Percentiles rank a stretch among this genome's conserved stretches.
Evolutionary conservation across 2,329 filamentous ascomycete genomes (phyloP).

Genomic region (Curvularia lunata): DNA sequence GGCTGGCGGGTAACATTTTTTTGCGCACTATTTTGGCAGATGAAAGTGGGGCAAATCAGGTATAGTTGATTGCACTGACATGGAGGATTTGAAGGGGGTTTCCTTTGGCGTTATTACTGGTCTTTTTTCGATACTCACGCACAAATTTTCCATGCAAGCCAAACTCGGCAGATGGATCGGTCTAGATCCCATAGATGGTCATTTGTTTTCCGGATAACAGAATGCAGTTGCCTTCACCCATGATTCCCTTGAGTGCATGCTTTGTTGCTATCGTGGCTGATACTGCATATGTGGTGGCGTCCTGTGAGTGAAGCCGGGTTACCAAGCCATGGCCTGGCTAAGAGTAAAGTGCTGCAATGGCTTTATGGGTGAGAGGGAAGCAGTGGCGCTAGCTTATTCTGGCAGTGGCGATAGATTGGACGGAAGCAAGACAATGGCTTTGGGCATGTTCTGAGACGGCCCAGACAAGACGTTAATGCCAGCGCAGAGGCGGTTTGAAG

Average conservation of each 20-base stretch:
- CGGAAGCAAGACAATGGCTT: neutral
- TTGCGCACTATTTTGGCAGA: neutral
- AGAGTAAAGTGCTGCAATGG: neutral
- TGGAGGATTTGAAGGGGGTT: neutral
- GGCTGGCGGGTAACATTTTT: neutral
- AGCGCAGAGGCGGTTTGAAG: neutral
- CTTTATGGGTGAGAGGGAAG: neutral
- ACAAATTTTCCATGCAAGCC: neutral
- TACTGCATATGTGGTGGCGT: neutral
- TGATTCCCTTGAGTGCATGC: neutral
- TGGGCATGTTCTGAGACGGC: neutral
- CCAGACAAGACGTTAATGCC: neutral
- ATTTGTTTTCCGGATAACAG: neutral
- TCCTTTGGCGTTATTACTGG: neutral
- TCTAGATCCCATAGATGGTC: neutral
- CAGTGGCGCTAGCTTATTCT: neutral
- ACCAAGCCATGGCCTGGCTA: neutral
- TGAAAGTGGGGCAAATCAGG: no score
- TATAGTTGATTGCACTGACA: neutral
- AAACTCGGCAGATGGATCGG: neutral
- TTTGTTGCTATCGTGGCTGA: neutral
- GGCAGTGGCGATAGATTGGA: neutral
- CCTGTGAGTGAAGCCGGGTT: neutral
- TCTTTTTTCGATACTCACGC: constrained; percentile 9
- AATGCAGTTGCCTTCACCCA: neutral